Evolutionary conservation across 257 asterid genomes (phyloP), one percentile per base, ranked within the genome.

Genomic region (Solanum chmielewskii): DNA sequence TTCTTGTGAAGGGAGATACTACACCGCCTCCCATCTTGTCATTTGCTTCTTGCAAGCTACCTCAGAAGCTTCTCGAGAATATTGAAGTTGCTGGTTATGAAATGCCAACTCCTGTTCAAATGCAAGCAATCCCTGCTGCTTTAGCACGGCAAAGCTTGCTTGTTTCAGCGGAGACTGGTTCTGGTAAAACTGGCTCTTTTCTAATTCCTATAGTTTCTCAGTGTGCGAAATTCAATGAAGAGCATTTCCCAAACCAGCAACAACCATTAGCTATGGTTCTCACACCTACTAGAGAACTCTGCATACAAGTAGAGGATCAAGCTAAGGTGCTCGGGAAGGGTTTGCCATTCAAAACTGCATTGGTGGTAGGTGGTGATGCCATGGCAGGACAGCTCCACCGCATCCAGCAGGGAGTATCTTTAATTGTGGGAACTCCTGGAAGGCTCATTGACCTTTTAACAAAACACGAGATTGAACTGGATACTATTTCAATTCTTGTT

Each of bases 381-480:
- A 92, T 95, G 97, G 94, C 98, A 0, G 94, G 95, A 23, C 99
- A 97, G 90, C 90, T 97, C 86, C 91, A 95, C 84, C 96, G 98
- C 39, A 90, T 97, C 75, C 90, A 94, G 87, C 93, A 95, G 35
- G 99, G 98, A 60, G 94, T 94, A 37, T 95, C 99, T 2, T 87
- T 97, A 96, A 94, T 97, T 88, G 98, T 95, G 75, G 98, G 95
- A 76, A 97, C 99, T 20, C 98, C 99, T 0, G 99, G 99, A 62
- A 92, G 99, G 83, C 93, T 97, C 27, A 92, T 97, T 69, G 99
- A 97, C 92, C 94, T 97, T 89, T 93, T 97, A 70, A 87, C 92
- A 66, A 97, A 95, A 91, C 93, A 94, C 83, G 98, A 97, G 70
- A 90, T 94, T 56, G 93, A 92, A 88, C 90, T 96, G 88, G 94